Evolutionary conservation across 495 filamentous ascomycete genomes (phyloP).

Genomic region (Daldinia bambusicola): DNA sequence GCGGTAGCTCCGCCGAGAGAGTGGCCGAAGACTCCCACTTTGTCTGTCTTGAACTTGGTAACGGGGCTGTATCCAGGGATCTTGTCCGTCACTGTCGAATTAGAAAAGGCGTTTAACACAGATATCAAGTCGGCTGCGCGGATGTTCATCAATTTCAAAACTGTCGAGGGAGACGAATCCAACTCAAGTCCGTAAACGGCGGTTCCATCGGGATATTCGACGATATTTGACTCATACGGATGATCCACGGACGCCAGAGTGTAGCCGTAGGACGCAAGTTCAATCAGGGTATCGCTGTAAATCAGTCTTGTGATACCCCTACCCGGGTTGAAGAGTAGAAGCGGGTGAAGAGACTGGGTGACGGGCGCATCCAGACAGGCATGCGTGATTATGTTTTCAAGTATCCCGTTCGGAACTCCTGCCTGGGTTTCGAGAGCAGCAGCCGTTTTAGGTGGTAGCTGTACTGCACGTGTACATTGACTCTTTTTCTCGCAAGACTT

Average conservation of each 20-base stretch:
- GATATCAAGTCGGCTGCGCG: background rate
- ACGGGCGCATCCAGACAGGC: slow-evolving; percentile 13
- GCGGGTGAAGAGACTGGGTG: slow-evolving; percentile 6
- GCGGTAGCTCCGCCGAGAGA: slow-evolving; percentile 66
- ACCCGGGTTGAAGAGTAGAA: slow-evolving; percentile 57
- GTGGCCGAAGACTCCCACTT: slow-evolving; percentile 60
- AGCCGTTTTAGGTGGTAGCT: too few relatives aligned
- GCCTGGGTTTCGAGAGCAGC: too few relatives aligned
- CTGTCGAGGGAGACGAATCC: background rate
- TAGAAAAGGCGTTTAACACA: background rate
- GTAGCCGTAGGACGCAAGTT: too few relatives aligned
- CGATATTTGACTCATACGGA: background rate
- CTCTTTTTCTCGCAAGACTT: too few relatives aligned
- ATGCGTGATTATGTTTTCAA: too few relatives aligned
- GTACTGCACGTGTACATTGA: too few relatives aligned
- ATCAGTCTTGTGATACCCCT: slow-evolving; percentile 47
- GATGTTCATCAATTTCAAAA: background rate
- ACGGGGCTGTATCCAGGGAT: background rate
- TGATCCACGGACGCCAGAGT: too few relatives aligned
- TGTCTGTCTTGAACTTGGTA: background rate
- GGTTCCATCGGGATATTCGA: background rate
- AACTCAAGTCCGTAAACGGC: background rate
- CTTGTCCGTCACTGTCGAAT: background rate
- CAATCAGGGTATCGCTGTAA: slow-evolving; percentile 41
- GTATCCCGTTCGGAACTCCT: too few relatives aligned